These are phyloP conservation scores for Erucastrum elatum DNA, from an alignment of 345 rosid species.

Conservation along the genomic window DNA sequence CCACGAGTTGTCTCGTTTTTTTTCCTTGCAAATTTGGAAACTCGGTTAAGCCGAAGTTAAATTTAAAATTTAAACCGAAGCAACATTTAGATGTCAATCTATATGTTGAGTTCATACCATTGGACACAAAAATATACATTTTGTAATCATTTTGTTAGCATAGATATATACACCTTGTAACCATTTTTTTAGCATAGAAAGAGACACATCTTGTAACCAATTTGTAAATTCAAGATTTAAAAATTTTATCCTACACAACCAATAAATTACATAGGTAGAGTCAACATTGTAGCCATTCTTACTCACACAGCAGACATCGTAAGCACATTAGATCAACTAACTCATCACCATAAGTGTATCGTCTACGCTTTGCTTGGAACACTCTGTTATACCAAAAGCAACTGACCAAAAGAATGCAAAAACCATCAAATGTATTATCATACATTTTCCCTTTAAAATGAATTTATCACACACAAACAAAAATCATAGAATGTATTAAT, in stretches of 20 bases:
- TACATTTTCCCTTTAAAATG: neutral
- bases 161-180: neutral
- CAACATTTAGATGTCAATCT: too few relatives aligned
- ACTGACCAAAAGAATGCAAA: slow-evolving; percentile 92
- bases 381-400: slow-evolving; percentile 86
- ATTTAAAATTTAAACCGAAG: neutral
- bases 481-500: neutral
- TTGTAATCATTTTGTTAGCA: too few relatives aligned
- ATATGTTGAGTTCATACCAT: too few relatives aligned
- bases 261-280: slow-evolving; percentile 17
- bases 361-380: too few relatives aligned
- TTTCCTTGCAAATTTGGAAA: neutral
- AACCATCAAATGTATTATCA: slow-evolving; percentile 45
- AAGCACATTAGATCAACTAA: neutral
- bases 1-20: neutral
- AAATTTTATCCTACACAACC: neutral
- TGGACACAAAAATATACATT: too few relatives aligned
- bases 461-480: neutral
- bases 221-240: neutral
- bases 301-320: slow-evolving; percentile 7
- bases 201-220: neutral
- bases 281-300: neutral
- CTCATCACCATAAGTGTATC: neutral
- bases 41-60: neutral
- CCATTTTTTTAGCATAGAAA: neutral